These are phyloP conservation scores for Ophiosphaerella narmari DNA, from an alignment of 2,329 filamentous ascomycete genomes.

Conservation along the genomic window DNA sequence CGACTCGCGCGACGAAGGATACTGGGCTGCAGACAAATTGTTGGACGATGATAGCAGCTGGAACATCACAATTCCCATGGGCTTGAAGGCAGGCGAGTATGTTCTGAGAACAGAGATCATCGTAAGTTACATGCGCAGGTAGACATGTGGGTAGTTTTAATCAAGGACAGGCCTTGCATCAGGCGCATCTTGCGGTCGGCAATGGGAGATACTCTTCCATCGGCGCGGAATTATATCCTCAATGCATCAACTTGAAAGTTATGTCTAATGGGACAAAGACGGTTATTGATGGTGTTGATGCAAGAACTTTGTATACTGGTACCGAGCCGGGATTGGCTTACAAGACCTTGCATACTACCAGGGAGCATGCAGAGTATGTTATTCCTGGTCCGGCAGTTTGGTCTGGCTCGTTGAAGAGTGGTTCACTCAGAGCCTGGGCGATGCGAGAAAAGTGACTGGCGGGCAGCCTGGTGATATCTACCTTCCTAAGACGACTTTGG, in stretches of 20 bases:
- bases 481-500: no score
- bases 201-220: conserved; percentile 41
- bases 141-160: neutral
- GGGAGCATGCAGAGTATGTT: conserved; percentile 20
- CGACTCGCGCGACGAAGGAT: conserved; percentile 31
- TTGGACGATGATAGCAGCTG: conserved; percentile 45
- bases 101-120: conserved; percentile 49
- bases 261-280: conserved; percentile 46
- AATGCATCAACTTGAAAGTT: conserved; percentile 55
- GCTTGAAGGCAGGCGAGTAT: conserved; percentile 50
- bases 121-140: conserved; percentile 8
- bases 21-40: conserved; percentile 46
- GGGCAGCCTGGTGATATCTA: no score
- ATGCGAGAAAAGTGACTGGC: no score
- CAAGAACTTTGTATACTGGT: conserved; percentile 44
- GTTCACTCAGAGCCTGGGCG: neutral
- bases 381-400: conserved; percentile 38
- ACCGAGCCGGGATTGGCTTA: conserved; percentile 48
- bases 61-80: conserved; percentile 43
- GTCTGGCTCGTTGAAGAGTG: conserved; percentile 4
- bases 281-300: conserved; percentile 39
- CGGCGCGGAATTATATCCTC: conserved; percentile 57
- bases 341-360: conserved; percentile 28
- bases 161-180: conserved; percentile 36
- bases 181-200: conserved; percentile 32